Conservation (phyloP, 371 early-diverging fungal species). For the Mucor indicus region DNA sequence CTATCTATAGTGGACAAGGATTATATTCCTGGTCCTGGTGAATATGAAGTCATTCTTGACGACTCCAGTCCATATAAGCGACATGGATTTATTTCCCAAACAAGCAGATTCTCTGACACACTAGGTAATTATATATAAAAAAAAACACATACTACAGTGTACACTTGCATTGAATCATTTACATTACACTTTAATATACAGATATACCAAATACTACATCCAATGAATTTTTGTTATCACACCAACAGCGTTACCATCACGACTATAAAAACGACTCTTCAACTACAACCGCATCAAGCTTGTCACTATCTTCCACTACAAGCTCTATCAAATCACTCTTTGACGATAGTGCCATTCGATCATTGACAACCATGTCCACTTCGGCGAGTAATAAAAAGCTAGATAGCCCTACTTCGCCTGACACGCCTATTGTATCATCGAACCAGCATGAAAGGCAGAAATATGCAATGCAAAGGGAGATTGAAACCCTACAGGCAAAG, state of each 20-base stretch:
- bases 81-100: conserved; percentile 29
- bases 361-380: no score
- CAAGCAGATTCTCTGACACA: conserved; percentile 25
- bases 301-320: no score
- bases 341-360: no score
- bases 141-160: background rate
- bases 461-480: conserved; percentile 35
- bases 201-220: no score
- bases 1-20: conserved; percentile 32
- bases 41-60: conserved; percentile 29
- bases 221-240: no score
- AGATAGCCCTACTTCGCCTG: background rate
- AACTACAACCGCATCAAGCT: no score
- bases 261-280: no score
- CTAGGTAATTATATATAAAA: background rate
- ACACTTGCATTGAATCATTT: no score
- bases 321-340: no score
- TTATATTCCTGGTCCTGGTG: conserved; percentile 43
- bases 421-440: conserved; percentile 5
- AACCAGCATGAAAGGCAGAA: conserved; percentile 26
- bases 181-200: no score
- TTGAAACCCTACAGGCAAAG: conserved; percentile 30
- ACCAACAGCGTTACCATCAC: no score
- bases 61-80: conserved; percentile 25
- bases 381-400: background rate